phyloP scores from a whole-genome alignment of 345 rosid genomes.

The Punica granatum region DNA sequence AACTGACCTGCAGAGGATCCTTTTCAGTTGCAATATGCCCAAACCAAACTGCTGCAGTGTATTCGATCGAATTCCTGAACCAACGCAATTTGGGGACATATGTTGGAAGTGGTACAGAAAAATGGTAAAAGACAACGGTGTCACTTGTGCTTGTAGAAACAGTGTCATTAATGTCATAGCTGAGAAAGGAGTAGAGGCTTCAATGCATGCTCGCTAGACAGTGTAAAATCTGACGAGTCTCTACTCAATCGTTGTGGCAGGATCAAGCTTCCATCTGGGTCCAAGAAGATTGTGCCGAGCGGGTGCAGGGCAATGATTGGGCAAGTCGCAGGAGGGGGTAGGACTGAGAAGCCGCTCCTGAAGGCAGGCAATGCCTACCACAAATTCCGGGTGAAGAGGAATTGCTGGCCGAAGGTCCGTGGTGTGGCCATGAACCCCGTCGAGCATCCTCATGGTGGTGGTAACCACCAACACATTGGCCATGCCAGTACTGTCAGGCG shows the following conservation, averaged over 20 bases:
- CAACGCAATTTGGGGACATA: too few relatives aligned
- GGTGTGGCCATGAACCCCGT: constrained; percentile 57
- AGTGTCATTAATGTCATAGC: too few relatives aligned
- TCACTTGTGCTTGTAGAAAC: too few relatives aligned
- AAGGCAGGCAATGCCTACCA: constrained; percentile 51
- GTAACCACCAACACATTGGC: constrained; percentile 50
- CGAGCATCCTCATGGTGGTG: constrained; percentile 55
- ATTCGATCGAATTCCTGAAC: too few relatives aligned
- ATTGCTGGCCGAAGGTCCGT: constrained; percentile 54
- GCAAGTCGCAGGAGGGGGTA: constrained; percentile 43
- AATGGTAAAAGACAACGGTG: too few relatives aligned
- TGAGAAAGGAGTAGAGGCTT: too few relatives aligned
- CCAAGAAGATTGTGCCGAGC: constrained; percentile 43
- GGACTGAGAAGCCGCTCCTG: constrained; percentile 45
- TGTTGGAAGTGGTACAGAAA: too few relatives aligned
- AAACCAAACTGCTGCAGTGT: too few relatives aligned
- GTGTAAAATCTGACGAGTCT: not conserved
- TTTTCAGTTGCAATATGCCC: too few relatives aligned
- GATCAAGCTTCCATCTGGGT: constrained; percentile 44
- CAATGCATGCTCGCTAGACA: too few relatives aligned
- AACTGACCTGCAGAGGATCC: too few relatives aligned
- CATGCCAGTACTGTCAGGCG: constrained; percentile 44
- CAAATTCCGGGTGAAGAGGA: constrained; percentile 44
- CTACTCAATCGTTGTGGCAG: constrained; percentile 11
- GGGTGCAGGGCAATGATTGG: constrained; percentile 44